Conservation (phyloP, 345 rosid genomes). For the Eucalyptus dawsonii region DNA sequence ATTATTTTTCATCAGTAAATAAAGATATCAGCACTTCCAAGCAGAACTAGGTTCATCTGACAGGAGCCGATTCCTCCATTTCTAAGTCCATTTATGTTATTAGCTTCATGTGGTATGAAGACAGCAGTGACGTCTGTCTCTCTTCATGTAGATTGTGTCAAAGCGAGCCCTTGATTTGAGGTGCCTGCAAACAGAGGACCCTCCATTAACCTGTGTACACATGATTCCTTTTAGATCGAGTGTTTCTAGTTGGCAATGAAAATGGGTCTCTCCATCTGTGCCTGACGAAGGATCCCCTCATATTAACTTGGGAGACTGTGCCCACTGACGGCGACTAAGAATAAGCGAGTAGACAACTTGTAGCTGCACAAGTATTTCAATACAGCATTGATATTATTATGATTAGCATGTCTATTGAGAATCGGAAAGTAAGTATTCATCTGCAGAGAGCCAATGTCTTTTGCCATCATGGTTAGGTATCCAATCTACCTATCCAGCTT, state of each 20-base stretch:
- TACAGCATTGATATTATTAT: not conserved
- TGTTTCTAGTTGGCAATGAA: not conserved
- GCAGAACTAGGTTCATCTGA: not conserved
- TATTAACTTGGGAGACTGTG: not conserved
- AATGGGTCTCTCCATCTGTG: not conserved
- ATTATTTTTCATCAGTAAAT: not conserved
- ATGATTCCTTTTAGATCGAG: not conserved
- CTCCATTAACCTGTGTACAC: not conserved
- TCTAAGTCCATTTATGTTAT: not conserved
- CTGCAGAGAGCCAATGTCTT: not conserved
- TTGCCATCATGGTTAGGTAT: not conserved
- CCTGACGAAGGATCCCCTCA: not conserved
- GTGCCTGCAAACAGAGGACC: not conserved
- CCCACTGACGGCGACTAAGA: not conserved
- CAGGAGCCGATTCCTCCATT: not conserved
- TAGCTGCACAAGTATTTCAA: not conserved
- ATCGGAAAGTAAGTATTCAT: not conserved
- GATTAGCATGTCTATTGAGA: not conserved
- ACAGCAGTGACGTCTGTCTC: not conserved
- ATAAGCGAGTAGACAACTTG: not conserved
- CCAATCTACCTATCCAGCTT: not conserved
- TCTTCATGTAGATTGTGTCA: not conserved
- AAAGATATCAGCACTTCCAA: not conserved
- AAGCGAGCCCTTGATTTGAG: not conserved
- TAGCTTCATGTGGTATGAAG: not conserved